Evolutionary conservation across 2,329 filamentous ascomycete species (phyloP).

Genomic region (Diaporthe nobilis): DNA sequence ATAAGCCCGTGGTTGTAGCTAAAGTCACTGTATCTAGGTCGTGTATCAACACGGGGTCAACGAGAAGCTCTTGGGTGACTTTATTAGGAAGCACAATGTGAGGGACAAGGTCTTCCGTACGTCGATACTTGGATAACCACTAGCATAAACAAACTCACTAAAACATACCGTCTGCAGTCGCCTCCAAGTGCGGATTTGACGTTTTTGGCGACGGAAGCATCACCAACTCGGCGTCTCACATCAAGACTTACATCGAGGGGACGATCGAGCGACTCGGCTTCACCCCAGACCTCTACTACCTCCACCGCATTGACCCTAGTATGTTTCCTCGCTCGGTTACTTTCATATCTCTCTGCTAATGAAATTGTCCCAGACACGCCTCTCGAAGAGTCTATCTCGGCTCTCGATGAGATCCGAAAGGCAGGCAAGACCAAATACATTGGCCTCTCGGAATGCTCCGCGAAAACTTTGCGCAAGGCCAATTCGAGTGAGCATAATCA

Average conservation of each 20-base stretch:
- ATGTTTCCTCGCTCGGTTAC: background rate
- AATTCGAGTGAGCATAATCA: slow-evolving; percentile 53
- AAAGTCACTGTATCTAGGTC: slow-evolving; percentile 46
- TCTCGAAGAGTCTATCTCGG: slow-evolving; percentile 61
- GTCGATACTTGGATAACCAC: slow-evolving; percentile 44
- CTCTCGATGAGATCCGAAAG: slow-evolving; percentile 61
- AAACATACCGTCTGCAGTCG: background rate
- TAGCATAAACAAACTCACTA: background rate
- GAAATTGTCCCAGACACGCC: background rate
- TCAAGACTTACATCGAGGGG: slow-evolving; percentile 4
- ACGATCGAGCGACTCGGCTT: slow-evolving; percentile 9
- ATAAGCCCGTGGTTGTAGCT: background rate
- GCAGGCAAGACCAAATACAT: slow-evolving; percentile 64
- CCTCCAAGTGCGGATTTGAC: slow-evolving; percentile 9
- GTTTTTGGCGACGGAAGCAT: background rate
- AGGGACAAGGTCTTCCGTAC: slow-evolving; percentile 64
- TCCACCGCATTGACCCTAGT: slow-evolving; percentile 18
- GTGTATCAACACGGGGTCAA: slow-evolving; percentile 62
- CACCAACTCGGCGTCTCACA: slow-evolving; percentile 6
- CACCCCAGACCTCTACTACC: slow-evolving; percentile 6
- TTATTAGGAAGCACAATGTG: slow-evolving; percentile 64
- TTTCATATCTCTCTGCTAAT: background rate
- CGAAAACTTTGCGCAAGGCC: slow-evolving; percentile 59
- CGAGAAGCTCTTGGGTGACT: slow-evolving; percentile 64
- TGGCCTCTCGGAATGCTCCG: slow-evolving; percentile 62